Base-by-base conservation (phyloP, 176 grass and related monocot species). In the Oryza australiensis region DNA sequence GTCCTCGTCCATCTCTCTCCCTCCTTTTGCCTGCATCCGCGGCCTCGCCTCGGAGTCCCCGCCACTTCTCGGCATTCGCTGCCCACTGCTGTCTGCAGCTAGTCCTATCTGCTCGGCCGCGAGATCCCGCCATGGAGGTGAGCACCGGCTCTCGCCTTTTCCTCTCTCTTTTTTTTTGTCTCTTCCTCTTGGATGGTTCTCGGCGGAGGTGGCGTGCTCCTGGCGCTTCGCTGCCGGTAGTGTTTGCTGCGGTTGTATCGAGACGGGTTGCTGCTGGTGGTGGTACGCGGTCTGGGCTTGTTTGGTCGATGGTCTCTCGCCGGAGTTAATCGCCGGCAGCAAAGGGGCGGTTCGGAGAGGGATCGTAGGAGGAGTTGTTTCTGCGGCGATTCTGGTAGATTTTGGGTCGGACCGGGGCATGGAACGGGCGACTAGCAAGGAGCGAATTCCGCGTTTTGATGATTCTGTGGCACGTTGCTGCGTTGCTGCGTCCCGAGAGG, bases 111-210 rank as follows among this genome's bases (percentile, higher is more conserved):
- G 65, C 34, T 8, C 48, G 16, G 22, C 22, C 73, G 28, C 40
- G 24, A 81, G 83, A 89, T 89, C 65, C 66, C 57, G 62, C 67
- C 12, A 90, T 90, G 88, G 88, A 90, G 88, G 88, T 90, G 79
- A 72, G 83, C 57, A 5, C 72, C 13, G 57, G 13, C 24, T 48
- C 53, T 30, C 63, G 46, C 72, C 16, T 51, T 22, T 6, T 7
- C 40, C 23, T 49, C 28, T 0, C 11, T 9, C 20, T 13, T 35
- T 35, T 35, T 35, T 35, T 35, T 35, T 7, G 3, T 74, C 4
- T 7, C n/a, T 33, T 5, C 10, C 7, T 22, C 16, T 15, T 9
- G 49, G n/a, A 1, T n/a, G 30, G 15, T 49, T 49, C 46, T 18
- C 28, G 63, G 33, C 20, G 32, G 9, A 69, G 66, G 67, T 24